phyloP scores from a whole-genome alignment of 2,329 filamentous ascomycete species.

The Botrytis sinoallii region DNA sequence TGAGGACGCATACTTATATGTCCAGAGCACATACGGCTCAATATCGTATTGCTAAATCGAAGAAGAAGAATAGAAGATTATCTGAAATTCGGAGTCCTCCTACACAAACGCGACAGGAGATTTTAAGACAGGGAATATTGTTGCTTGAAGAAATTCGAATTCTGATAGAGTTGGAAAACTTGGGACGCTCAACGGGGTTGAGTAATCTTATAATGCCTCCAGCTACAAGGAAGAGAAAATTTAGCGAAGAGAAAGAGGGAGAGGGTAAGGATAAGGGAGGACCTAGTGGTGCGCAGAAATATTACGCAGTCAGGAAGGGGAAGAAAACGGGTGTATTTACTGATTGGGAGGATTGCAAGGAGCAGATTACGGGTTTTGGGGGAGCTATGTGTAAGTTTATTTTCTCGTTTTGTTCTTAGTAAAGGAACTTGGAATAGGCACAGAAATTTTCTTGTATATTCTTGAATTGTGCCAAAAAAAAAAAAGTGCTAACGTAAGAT shows the following conservation, averaged over 20 bases:
- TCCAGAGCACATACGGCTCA: neutral
- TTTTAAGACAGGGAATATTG: neutral
- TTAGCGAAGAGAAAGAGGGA: slow-evolving; percentile 18
- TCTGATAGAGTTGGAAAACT: neutral
- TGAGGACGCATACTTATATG: neutral
- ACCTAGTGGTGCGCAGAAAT: slow-evolving; percentile 36
- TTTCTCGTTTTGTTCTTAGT: neutral
- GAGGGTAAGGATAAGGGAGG: slow-evolving; percentile 7
- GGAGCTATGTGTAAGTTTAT: slow-evolving; percentile 64
- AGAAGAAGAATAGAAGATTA: neutral
- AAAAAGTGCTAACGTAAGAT: neutral
- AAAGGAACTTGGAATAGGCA: neutral
- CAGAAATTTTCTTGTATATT: neutral
- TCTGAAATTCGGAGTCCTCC: too few species aligned
- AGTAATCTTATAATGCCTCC: slow-evolving; percentile 20
- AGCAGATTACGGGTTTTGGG: slow-evolving; percentile 57
- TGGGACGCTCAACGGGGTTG: neutral
- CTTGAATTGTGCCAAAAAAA: slow-evolving; percentile 5
- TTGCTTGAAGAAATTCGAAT: neutral
- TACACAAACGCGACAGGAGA: neutral
- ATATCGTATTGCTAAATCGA: neutral
- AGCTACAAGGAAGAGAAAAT: slow-evolving; percentile 33
- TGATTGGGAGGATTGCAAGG: slow-evolving; percentile 59
- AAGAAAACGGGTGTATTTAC: slow-evolving; percentile 59
- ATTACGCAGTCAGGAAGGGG: slow-evolving; percentile 60